Evolutionary conservation across 2,329 filamentous ascomycete genomes (phyloP).

Genomic region (Neurospora sp.): DNA sequence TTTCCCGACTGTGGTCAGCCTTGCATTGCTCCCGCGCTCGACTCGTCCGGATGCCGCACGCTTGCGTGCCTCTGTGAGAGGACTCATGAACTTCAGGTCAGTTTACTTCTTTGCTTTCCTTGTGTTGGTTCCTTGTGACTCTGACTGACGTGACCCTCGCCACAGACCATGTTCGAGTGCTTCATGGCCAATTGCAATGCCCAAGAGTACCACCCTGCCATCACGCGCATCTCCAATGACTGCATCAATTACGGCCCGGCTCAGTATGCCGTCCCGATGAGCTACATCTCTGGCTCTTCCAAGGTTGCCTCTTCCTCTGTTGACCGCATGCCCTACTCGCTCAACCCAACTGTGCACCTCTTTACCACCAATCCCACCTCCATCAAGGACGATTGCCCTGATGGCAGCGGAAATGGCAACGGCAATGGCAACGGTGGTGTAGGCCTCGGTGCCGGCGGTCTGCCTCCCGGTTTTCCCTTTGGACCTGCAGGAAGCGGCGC

Average conservation of each 20-base stretch:
- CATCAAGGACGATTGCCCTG: neutral
- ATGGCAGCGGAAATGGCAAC: neutral
- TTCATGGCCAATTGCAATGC: slow-evolving; percentile 5
- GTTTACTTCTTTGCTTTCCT: neutral
- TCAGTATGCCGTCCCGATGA: neutral
- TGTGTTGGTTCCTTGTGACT: neutral
- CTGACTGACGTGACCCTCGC: neutral
- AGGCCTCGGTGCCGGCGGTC: neutral
- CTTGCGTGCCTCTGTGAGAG: slow-evolving; percentile 3
- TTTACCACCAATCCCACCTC: neutral
- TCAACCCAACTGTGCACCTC: neutral
- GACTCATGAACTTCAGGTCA: slow-evolving; percentile 1
- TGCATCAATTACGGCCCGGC: neutral
- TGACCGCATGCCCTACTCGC: neutral
- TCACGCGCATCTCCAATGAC: neutral
- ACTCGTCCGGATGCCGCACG: neutral
- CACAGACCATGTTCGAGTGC: slow-evolving; percentile 5
- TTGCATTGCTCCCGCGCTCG: neutral
- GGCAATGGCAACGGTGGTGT: neutral
- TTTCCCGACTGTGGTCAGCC: neutral
- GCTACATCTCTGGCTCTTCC: neutral
- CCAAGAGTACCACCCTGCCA: slow-evolving; percentile 2
- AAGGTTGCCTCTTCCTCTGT: neutral
- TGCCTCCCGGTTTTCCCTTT: neutral
- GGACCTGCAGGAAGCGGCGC: neutral